Evolutionary conservation across 768 basidiomycete species (phyloP), one percentile per base, ranked within the genome.

Genomic region (Leccinum rimulosum): DNA sequence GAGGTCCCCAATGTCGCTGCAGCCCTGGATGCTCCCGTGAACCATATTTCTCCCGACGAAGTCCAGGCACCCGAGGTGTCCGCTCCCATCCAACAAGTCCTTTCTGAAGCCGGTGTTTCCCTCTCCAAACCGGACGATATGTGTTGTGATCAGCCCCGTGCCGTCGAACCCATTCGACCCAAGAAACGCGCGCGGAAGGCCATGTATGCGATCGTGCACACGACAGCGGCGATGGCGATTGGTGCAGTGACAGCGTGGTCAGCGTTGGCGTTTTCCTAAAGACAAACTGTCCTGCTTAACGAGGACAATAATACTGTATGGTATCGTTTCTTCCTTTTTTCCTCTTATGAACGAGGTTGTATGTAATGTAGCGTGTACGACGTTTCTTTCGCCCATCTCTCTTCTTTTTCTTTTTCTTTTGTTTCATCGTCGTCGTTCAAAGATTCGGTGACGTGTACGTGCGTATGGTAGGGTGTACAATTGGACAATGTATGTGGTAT

Each of bases 191-290:
- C 76, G 2, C 74, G 79, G 61, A 78, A 73, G 49, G 68, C 64
- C 22, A 49, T 68, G 50, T 67, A 73, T 33, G 74, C 77, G 5
- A 73, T 84, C 36, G 79, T 76, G 40, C 83, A 83, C 50, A 89
- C 88, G 6, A 82, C 84, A 7, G 81, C 85, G 4, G 84, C 82
- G 17, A 80, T 86, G 33, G 80, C 82, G 1, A 71, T 91, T 43
- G 89, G 89, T 27, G 89, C 87, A 14, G 84, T 85, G 12, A 85
- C 83, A 3, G 80, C 88, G 3, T 91, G 89, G 89, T 82, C 85
- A 17, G 87, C 86, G 27, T 71, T 91, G 58, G 89, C 89, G 1
- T 91, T 85, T 70, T 77, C 75, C 61, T 87, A 66, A 79, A 48
- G 54, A 47, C 25, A 27, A 47, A 40, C 40, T 43, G 36, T 61